These are phyloP conservation scores for Lentinula novae-zelandiae DNA, from an alignment of 1,284 basidiomycete genomes.

Conservation along the genomic window DNA sequence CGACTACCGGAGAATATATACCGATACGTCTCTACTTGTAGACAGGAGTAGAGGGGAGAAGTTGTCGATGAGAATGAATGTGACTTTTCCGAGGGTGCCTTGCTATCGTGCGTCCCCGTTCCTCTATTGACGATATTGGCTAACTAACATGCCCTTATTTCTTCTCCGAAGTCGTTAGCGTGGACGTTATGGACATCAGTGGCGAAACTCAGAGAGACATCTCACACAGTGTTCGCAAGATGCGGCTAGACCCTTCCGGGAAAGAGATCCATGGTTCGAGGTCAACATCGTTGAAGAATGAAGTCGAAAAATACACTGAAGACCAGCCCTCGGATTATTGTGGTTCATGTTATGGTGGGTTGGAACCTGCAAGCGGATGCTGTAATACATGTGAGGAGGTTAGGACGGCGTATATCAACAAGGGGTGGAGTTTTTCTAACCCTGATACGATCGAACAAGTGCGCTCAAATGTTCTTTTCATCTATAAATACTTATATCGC, in stretches of 20 bases:
- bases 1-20: constrained; percentile 86
- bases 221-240: constrained; percentile 87
- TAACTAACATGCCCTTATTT: not conserved
- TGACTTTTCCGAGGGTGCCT: constrained; percentile 95
- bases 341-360: constrained; percentile 96
- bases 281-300: constrained; percentile 72
- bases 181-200: constrained; percentile 98
- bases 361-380: constrained; percentile 73
- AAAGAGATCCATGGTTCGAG: constrained; percentile 51
- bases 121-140: not conserved
- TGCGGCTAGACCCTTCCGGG: constrained; percentile 68
- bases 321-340: constrained; percentile 70
- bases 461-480: constrained; percentile 20
- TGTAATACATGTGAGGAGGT: constrained; percentile 98
- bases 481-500: not conserved
- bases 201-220: constrained; percentile 92
- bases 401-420: constrained; percentile 83
- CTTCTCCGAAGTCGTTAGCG: constrained; percentile 68
- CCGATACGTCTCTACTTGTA: constrained; percentile 89
- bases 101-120: constrained; percentile 81
- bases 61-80: constrained; percentile 86
- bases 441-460: constrained; percentile 94
- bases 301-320: constrained; percentile 76
- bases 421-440: constrained; percentile 93
- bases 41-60: constrained; percentile 95